phyloP scores from a whole-genome alignment of 495 filamentous ascomycete genomes.

The Penicillium flavigenum region DNA sequence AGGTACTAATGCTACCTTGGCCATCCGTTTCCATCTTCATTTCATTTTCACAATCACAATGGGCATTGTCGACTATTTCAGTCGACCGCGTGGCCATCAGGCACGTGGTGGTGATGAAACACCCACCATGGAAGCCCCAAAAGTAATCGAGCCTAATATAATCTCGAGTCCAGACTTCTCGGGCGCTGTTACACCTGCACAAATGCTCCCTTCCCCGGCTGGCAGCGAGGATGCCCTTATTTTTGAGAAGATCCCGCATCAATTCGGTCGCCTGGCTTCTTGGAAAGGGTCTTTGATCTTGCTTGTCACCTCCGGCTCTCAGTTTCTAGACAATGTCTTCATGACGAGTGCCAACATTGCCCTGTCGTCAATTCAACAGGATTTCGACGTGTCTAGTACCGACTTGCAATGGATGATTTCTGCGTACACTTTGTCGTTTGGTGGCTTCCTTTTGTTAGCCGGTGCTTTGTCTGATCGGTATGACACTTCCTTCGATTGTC shows the following conservation, averaged over 20 bases:
- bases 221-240: conserved; percentile 22
- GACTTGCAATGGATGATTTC: conserved; percentile 44
- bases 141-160: conserved; percentile 23
- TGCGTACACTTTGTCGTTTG: conserved; percentile 40
- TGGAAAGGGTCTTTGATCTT: conserved; percentile 38
- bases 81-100: conserved; percentile 18
- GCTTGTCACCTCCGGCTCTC: conserved; percentile 39
- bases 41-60: conserved; percentile 15
- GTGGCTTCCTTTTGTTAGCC: conserved; percentile 36
- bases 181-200: conserved; percentile 6
- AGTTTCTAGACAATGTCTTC: conserved; percentile 42
- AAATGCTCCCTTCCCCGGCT: conserved; percentile 19
- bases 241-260: conserved; percentile 28
- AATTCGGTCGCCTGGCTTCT: conserved; percentile 31
- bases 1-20: background rate
- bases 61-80: conserved; percentile 20
- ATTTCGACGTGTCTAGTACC: conserved; percentile 35
- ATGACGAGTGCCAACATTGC: conserved; percentile 43
- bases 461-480: conserved; percentile 40
- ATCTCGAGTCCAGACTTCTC: conserved; percentile 23
- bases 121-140: conserved; percentile 8
- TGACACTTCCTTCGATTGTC: background rate
- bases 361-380: conserved; percentile 37
- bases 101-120: conserved; percentile 11
- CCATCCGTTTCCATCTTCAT: conserved; percentile 6